These are phyloP conservation scores for Leptographium flavum DNA, from an alignment of 2,329 filamentous ascomycete genomes.

Conservation along the genomic window DNA sequence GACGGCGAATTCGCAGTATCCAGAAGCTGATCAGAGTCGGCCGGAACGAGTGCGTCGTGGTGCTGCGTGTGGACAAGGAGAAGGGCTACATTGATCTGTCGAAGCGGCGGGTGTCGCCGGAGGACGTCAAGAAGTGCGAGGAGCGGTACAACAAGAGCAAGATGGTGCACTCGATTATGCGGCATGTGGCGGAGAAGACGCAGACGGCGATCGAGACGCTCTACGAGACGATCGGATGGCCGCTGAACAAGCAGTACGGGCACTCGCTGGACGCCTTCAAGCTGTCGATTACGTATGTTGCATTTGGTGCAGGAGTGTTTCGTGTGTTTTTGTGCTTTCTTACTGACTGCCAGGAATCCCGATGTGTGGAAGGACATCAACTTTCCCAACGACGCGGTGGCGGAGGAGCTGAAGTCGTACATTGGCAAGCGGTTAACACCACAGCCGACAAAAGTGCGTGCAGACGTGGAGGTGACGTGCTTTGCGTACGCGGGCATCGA, in stretches of 20 bases:
- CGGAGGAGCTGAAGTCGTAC: conserved; percentile 83
- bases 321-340: neutral
- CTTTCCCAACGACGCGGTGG: conserved; percentile 74
- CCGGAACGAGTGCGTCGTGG: conserved; percentile 95
- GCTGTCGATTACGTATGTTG: conserved; percentile 80
- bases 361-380: conserved; percentile 89
- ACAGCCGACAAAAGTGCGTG: conserved; percentile 96
- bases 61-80: conserved; percentile 97
- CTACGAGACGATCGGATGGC: conserved; percentile 93
- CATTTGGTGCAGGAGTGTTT: neutral
- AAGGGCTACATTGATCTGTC: conserved; percentile 98
- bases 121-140: conserved; percentile 97
- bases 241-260: conserved; percentile 92
- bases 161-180: conserved; percentile 98
- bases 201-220: conserved; percentile 85
- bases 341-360: conserved; percentile 52
- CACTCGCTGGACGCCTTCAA: conserved; percentile 98
- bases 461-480: conserved; percentile 92
- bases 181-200: conserved; percentile 96
- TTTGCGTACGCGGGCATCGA: conserved; percentile 97
- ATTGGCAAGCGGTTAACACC: conserved; percentile 95
- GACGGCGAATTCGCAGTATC: conserved; percentile 95
- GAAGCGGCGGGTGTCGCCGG: conserved; percentile 92
- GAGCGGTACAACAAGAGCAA: conserved; percentile 99
- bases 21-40: conserved; percentile 98